Percentiles rank a stretch among this genome's conserved stretches.
Conservation (phyloP, 1,284 basidiomycete species). For the Neolentinus lepideus region DNA sequence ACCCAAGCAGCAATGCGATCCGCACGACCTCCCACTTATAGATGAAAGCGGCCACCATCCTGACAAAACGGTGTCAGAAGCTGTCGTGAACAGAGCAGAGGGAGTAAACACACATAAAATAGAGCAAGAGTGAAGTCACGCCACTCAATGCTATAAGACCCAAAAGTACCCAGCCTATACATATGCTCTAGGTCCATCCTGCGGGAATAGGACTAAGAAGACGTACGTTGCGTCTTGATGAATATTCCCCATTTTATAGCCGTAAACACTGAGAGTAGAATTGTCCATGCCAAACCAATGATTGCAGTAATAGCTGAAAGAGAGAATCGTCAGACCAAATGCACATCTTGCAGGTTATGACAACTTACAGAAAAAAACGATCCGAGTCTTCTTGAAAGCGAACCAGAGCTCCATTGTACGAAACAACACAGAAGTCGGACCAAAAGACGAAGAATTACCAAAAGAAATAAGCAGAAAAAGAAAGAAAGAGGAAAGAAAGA, state of each 20-base stretch:
- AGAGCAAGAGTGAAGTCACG: background rate
- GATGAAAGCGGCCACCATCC: background rate
- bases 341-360: background rate
- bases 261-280: background rate
- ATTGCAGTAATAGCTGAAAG: background rate
- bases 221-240: background rate
- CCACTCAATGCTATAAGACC: background rate
- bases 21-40: constrained; percentile 1
- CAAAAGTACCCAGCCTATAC: background rate
- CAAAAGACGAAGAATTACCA: background rate
- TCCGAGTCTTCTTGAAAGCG: background rate
- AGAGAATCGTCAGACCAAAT: background rate
- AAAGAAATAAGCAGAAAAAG: background rate
- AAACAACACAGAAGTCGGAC: background rate
- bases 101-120: background rate
- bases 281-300: background rate
- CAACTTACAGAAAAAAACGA: background rate
- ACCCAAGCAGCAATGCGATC: background rate
- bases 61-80: background rate
- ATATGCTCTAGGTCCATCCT: background rate
- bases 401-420: background rate
- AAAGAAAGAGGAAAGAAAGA: background rate
- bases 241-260: background rate
- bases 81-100: background rate
- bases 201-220: background rate